Evolutionary conservation across 1,284 basidiomycete species (phyloP).

Genomic region (Coniophora puteana): DNA sequence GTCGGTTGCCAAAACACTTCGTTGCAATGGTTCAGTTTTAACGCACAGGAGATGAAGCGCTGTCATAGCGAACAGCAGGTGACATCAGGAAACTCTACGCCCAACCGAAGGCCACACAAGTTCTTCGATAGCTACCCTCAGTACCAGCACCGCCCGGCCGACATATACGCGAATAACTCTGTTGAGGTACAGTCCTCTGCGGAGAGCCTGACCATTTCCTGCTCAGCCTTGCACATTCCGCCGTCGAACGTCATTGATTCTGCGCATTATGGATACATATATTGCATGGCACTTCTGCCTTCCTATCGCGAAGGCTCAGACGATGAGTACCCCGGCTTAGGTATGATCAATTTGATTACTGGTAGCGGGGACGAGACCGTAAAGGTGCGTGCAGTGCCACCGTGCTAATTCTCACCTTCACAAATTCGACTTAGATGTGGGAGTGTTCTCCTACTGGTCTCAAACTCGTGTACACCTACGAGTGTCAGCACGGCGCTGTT

Average conservation of each 20-base stretch:
- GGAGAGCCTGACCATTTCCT: slow-evolving; percentile 21
- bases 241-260: slow-evolving; percentile 73
- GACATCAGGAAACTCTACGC: slow-evolving; percentile 45
- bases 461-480: slow-evolving; percentile 55
- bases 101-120: slow-evolving; percentile 61
- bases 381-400: slow-evolving; percentile 48
- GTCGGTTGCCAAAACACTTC: slow-evolving; percentile 91
- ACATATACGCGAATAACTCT: slow-evolving; percentile 55
- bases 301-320: slow-evolving; percentile 34
- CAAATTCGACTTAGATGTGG: slow-evolving; percentile 61
- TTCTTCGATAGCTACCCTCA: slow-evolving; percentile 82
- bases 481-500: slow-evolving; percentile 66
- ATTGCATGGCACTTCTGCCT: slow-evolving; percentile 72
- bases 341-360: slow-evolving; percentile 70
- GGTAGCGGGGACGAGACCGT: slow-evolving; percentile 89
- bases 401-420: neutral
- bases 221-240: slow-evolving; percentile 50
- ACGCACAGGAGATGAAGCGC: slow-evolving; percentile 17
- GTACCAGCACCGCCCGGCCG: slow-evolving; percentile 59
- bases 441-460: slow-evolving; percentile 47
- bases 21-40: slow-evolving; percentile 80
- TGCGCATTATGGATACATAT: slow-evolving; percentile 94
- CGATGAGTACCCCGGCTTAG: slow-evolving; percentile 30
- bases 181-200: slow-evolving; percentile 22
- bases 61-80: too few relatives aligned